These are phyloP conservation scores for Penicillium cosmopolitanum DNA, from an alignment of 495 filamentous ascomycete genomes.

Conservation along the genomic window DNA sequence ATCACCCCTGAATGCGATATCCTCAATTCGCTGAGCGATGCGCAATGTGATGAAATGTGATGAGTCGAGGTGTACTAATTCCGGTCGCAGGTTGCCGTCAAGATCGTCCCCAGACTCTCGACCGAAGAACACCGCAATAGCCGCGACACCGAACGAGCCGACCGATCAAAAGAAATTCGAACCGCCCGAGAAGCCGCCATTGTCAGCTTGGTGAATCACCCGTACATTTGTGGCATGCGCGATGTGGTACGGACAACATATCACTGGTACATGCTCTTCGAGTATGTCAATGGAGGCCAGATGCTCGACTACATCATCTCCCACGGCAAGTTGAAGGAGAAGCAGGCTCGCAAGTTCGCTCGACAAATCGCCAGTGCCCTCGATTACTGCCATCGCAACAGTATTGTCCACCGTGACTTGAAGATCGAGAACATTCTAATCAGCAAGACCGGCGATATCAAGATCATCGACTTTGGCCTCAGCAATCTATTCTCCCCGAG, in stretches of 20 bases:
- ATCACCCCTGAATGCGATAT: neutral
- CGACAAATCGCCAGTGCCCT: slow-evolving; percentile 97
- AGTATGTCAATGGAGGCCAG: slow-evolving; percentile 98
- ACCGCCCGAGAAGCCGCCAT: slow-evolving; percentile 97
- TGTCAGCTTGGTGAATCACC: slow-evolving; percentile 91
- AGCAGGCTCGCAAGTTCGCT: slow-evolving; percentile 96
- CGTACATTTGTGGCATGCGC: slow-evolving; percentile 95
- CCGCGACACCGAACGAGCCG: slow-evolving; percentile 82
- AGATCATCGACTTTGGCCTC: slow-evolving; percentile 98
- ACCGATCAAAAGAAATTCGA: slow-evolving; percentile 94
- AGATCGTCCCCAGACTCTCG: slow-evolving; percentile 92
- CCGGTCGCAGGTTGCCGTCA: slow-evolving; percentile 79
- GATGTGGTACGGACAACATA: slow-evolving; percentile 95
- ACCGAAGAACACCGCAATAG: slow-evolving; percentile 81
- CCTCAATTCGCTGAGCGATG: neutral
- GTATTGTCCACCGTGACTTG: slow-evolving; percentile 95
- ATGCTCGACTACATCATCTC: slow-evolving; percentile 99
- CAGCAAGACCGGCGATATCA: slow-evolving; percentile 98
- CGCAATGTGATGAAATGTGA: neutral
- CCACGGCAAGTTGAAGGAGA: slow-evolving; percentile 96
- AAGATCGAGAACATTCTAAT: slow-evolving; percentile 99
- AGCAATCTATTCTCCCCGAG: slow-evolving; percentile 95
- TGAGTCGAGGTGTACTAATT: neutral
- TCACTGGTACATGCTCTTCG: slow-evolving; percentile 99
- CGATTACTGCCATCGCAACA: slow-evolving; percentile 98